Evolutionary conservation across 257 asterid species (phyloP).

Genomic region (Cynanchum wilfordii): DNA sequence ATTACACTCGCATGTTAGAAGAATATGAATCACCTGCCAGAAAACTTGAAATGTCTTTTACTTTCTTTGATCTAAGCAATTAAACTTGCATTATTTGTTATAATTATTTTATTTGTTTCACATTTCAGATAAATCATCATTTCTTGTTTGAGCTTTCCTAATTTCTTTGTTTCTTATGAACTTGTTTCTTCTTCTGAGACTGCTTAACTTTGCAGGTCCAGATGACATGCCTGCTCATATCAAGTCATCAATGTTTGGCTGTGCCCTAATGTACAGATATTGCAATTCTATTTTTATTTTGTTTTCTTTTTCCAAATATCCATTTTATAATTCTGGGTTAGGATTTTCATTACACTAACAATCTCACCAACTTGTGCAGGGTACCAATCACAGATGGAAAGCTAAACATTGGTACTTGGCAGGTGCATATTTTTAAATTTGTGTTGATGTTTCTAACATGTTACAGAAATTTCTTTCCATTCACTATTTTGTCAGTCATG

Average conservation of each 20-base stretch:
- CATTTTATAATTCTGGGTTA: not conserved
- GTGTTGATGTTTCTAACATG: not conserved
- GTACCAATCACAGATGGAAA: conserved; percentile 84
- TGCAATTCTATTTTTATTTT: not conserved
- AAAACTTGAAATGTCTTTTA: not conserved
- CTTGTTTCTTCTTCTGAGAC: conserved; percentile 10
- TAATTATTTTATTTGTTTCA: not conserved
- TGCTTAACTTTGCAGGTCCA: conserved; percentile 60
- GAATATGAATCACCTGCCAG: not conserved
- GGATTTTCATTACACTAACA: conserved; percentile 5
- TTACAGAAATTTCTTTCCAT: not conserved
- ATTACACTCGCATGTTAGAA: not conserved
- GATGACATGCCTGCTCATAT: conserved; percentile 99
- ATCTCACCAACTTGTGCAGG: conserved; percentile 43
- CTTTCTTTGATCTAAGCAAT: not conserved
- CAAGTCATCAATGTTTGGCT: conserved; percentile 98
- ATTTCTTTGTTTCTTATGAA: conserved; percentile 6
- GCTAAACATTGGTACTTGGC: conserved; percentile 98
- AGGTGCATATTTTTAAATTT: conserved; percentile 42
- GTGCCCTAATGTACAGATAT: conserved; percentile 60
- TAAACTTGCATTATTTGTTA: not conserved
- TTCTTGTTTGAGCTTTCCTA: not conserved
- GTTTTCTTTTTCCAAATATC: not conserved
- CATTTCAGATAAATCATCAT: not conserved
- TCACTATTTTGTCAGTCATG: not conserved